Base-by-base conservation (phyloP, 2,329 filamentous ascomycete genomes). In the Fusarium albidum region DNA sequence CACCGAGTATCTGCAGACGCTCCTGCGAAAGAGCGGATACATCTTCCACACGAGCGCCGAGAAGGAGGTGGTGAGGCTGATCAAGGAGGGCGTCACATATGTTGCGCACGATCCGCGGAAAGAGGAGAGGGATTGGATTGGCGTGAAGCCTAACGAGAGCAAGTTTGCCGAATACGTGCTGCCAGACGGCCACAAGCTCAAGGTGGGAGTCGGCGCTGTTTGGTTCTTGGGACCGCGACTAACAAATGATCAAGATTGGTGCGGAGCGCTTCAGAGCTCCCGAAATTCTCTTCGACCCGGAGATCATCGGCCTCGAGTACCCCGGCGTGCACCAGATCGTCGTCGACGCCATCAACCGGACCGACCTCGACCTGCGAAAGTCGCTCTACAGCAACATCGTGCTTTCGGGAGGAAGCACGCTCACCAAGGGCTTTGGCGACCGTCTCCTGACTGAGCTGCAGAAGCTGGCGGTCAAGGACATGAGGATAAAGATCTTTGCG, bases 401-500 rank as follows among this genome's bases (percentile, higher is more conserved):
- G 55, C 85, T 99, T 33, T 98, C 94, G 1, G 95, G 95, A 58
- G 95, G 95, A 47, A 96, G 92, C 69, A 99, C 95, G 21, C 81
- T 99, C 71, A 98, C 93, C 66, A 97, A 95, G 78, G 95, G 95
- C 37, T 99, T 99, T 71, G 94, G 94, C 50, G 95, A 98, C 75
- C 85, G 95, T 44, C 79, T 99, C 66, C 81, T 99, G 71, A 87
- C 91, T 65, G 95, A 99, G 77, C 89, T 98, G 63, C 95, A 97
- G 77, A 84, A 89, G 72, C 79, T 98, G 68, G 95, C 95, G 10
- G 92, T 98, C 66, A 97, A 97, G 81, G 95, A 99, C 73, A 99
- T 97, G 94, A 87, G 93, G 69, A 98, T 99, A 79, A 96, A 97
- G 82, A 99, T 99, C 71, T 96, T 96, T 78, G 95, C 95, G 47